Base-by-base conservation (phyloP, 441 rosid genomes). In the Bocquillonia castaneifolia region DNA sequence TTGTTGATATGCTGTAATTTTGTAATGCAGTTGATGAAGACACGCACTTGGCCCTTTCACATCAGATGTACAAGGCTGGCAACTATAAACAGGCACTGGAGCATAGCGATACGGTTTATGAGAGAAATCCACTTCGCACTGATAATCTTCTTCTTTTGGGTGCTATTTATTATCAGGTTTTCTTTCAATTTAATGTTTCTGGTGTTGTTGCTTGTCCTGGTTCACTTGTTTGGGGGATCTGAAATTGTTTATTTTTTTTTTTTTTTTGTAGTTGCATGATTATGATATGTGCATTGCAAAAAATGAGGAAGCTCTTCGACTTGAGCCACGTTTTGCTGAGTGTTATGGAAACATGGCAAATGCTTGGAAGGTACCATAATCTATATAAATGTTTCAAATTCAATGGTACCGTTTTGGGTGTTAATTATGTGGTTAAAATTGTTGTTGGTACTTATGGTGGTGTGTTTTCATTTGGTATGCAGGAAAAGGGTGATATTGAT, bases 261-360 rank as follows among this genome's bases (percentile, higher is more conserved):
- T 66, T 6, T 69, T 64, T 56, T 62, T 56, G 61, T 71, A 95
- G 99, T 76, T 95, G 79, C 99, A 90, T 74, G 96, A 92, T 58
- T 92, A 88, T 85, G 99, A 92, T 79, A 90, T 86, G 93, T 92
- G 99, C 87, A 90, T 95, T 69, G 77, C 84, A 2, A 90, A 85
- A 81, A 95, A 95, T 71, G 95, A 95, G 79, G 99, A 95, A 82
- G 99, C 99, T 52, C 95, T 95, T 77, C 84, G 82, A 59, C 79
- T 95, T 56, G 93, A 92, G 55, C 97, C 98, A 56, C 96, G 77
- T 64, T 92, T 95, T 79, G 98, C 99, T 18, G 99, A 95, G 85
- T 95, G 99, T 78, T 92, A 90, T 76, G 99, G 98, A 37, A 92
- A 92, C 81, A 90, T 90, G 97, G 99, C 99, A 67, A 95, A 95